phyloP scores from a whole-genome alignment of 1,284 basidiomycete species.

The Ganoderma lucidum region DNA sequence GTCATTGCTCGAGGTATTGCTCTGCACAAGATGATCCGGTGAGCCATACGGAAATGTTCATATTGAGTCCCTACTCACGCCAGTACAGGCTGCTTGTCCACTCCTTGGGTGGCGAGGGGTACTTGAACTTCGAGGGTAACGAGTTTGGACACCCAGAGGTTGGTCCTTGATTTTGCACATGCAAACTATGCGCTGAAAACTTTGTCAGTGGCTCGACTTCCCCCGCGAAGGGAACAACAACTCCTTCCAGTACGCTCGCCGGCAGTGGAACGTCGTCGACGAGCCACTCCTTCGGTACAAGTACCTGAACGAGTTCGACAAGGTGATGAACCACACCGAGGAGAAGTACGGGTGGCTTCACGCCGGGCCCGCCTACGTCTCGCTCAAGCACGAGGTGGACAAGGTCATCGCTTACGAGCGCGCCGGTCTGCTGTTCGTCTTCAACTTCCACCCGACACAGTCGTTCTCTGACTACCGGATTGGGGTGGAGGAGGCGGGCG shows the following conservation, averaged over 20 bases:
- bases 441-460: slow-evolving; percentile 93
- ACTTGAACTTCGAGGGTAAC: slow-evolving; percentile 98
- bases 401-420: slow-evolving; percentile 96
- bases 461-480: slow-evolving; percentile 95
- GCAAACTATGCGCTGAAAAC: not conserved
- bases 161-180: slow-evolving; percentile 27
- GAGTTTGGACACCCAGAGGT: slow-evolving; percentile 98
- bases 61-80: slow-evolving; percentile 8
- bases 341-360: slow-evolving; percentile 86
- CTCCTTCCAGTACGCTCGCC: slow-evolving; percentile 94
- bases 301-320: slow-evolving; percentile 94
- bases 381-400: slow-evolving; percentile 92
- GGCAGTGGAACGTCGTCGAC: slow-evolving; percentile 96
- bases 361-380: slow-evolving; percentile 89
- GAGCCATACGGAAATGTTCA: slow-evolving; percentile 30
- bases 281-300: slow-evolving; percentile 87
- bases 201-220: slow-evolving; percentile 93
- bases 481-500: slow-evolving; percentile 88
- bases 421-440: slow-evolving; percentile 91
- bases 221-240: slow-evolving; percentile 94
- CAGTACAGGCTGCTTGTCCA: slow-evolving; percentile 83
- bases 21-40: slow-evolving; percentile 98
- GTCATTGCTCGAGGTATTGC: slow-evolving; percentile 90
- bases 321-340: slow-evolving; percentile 92
- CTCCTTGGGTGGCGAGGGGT: slow-evolving; percentile 94